Base-by-base conservation (phyloP, 2,329 filamentous ascomycete genomes). In the Aspergillus sp. region DNA sequence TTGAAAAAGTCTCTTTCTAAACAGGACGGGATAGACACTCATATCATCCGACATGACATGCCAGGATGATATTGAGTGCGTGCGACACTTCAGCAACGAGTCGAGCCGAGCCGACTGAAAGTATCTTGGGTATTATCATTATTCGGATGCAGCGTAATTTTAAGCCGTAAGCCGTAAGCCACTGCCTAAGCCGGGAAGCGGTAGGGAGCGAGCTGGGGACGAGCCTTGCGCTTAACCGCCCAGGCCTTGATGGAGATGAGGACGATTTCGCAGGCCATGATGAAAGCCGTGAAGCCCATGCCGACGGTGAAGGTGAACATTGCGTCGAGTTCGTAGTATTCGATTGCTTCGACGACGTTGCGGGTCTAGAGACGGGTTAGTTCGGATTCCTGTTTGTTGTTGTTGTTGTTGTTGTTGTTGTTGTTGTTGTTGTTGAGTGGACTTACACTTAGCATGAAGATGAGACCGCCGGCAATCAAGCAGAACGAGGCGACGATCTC, bases 271-370 rank as follows among this genome's bases (percentile, higher is more conserved):
- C 90, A 96, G 0, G 92, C 87, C 89, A 97, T 93, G 51, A 96
- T 74, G 50, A 96, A 80, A 2, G 88, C 89, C 1, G 91, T 90
- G 6, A 96, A 71, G 2, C 93, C 93, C 84, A 96, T 89, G 9
- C 87, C 89, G 34, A 96, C 84, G 0, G 91, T 96, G 75, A 96
- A 96, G 60, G 91, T 85, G 74, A 96, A 95, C 92, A 96, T 97
- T 62, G 90, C 90, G 68, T 96, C 90, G 15, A 96, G 78, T 4
- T 87, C 76, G 69, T 93, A 88, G 56, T 83, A 82, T 58, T 93
- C 87, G 79, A 96, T 90, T n/a, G 86, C 85, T 9, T 81, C 73
- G 24, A 97, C 84, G 0, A 89, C 89, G 68, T 96, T 91, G 55
- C 85, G 84, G 60, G 89, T 89, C 86, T 89, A 60, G 48, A 42